A percentile compares a stretch with the other conserved stretches of the same genome.
These are phyloP conservation scores for Fusarium sublunatum DNA, from an alignment of 2,329 filamentous ascomycete genomes.

Conservation along the genomic window DNA sequence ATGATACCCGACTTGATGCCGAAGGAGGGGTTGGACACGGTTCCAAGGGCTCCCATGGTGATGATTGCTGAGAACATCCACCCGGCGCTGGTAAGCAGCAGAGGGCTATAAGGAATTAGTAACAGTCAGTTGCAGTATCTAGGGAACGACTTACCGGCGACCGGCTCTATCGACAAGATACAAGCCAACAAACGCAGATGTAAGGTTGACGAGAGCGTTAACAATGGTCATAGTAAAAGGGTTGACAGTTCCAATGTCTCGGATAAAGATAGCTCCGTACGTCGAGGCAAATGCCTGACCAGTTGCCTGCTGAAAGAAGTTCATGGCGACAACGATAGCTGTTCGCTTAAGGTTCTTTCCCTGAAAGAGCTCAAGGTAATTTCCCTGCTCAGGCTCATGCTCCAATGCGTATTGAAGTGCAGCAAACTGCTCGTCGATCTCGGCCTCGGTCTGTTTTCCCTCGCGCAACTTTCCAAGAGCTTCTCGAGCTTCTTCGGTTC, in stretches of 20 bases:
- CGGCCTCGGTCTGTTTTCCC: constrained; percentile 27
- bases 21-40: constrained; percentile 11
- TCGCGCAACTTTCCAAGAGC: constrained; percentile 24
- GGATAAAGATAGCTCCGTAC: constrained; percentile 38
- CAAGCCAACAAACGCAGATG: neutral
- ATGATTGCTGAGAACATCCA: constrained; percentile 40
- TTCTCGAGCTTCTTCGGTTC: constrained; percentile 30
- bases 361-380: constrained; percentile 21
- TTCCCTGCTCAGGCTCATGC: constrained; percentile 30
- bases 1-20: constrained; percentile 41
- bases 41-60: constrained; percentile 44
- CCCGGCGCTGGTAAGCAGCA: constrained; percentile 27
- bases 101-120: neutral
- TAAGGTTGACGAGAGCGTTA: constrained; percentile 37
- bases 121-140: no score
- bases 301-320: constrained; percentile 31
- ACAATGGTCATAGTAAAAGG: constrained; percentile 44
- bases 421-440: constrained; percentile 30
- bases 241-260: constrained; percentile 37
- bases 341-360: constrained; percentile 29
- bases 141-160: constrained; percentile 17
- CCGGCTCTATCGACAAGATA: constrained; percentile 7
- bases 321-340: constrained; percentile 15
- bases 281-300: constrained; percentile 35
- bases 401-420: constrained; percentile 26